Conservation (phyloP, 73 alveolate species). For the Symbiodinium natans region DNA sequence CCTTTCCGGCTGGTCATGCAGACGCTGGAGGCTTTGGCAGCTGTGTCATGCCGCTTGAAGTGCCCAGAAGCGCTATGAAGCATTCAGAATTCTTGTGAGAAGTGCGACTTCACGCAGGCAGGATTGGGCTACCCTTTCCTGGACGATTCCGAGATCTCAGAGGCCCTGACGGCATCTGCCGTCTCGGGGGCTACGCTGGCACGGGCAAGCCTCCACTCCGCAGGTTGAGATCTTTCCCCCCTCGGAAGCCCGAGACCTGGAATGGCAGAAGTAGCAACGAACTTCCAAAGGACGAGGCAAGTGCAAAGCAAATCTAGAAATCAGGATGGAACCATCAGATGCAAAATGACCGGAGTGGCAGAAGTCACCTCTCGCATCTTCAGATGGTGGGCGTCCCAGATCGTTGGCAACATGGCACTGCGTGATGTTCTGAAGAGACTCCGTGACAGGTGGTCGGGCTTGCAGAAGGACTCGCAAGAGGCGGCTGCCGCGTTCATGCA, state of each 20-base stretch:
- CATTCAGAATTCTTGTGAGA: not conserved
- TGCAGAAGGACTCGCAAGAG: conserved; percentile 75
- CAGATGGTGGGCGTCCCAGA: conserved; percentile 19
- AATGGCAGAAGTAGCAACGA: too few species aligned
- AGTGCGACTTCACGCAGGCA: not conserved
- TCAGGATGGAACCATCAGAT: conserved; percentile 67
- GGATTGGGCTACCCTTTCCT: conserved; percentile 69
- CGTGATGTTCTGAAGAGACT: not conserved
- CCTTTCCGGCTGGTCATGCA: conserved; percentile 63
- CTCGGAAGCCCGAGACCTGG: not conserved
- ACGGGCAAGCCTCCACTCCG: too few species aligned
- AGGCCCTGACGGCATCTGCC: too few species aligned
- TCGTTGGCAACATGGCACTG: not conserved
- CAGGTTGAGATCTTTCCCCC: conserved; percentile 71
- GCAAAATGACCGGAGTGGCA: conserved; percentile 74
- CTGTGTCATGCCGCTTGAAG: not conserved
- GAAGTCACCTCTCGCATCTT: conserved; percentile 86
- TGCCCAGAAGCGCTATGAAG: not conserved
- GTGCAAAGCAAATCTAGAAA: too few species aligned
- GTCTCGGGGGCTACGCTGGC: not conserved
- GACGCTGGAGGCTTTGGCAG: conserved; percentile 13
- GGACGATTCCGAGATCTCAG: conserved; percentile 68
- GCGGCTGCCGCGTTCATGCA: conserved; percentile 68
- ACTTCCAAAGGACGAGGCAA: too few species aligned
- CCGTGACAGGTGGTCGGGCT: conserved; percentile 46